phyloP scores from a whole-genome alignment of 2,329 filamentous ascomycete genomes.

The Exophiala sideris region DNA sequence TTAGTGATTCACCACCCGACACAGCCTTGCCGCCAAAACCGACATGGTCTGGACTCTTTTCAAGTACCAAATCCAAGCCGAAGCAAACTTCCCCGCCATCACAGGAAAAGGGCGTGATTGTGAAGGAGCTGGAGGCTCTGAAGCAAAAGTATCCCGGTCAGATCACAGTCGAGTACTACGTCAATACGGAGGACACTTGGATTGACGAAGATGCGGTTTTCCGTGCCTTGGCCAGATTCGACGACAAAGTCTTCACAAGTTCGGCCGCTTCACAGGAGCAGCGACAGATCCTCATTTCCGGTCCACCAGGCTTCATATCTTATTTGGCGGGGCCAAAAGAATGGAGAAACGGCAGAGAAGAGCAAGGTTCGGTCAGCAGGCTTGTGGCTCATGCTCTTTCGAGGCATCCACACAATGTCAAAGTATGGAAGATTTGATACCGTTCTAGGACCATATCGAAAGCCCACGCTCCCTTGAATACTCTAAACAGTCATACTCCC shows the following conservation, averaged over 20 bases:
- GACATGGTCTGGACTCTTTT: conserved; percentile 19
- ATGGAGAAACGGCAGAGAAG: conserved; percentile 25
- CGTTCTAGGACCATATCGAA: no score
- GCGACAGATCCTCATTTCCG: conserved; percentile 77
- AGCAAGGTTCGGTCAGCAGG: conserved; percentile 26
- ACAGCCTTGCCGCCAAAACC: conserved; percentile 22
- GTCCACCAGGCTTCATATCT: conserved; percentile 83
- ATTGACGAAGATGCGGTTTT: conserved; percentile 57
- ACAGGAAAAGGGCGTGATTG: conserved; percentile 42
- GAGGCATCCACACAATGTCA: conserved; percentile 19
- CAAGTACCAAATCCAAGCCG: conserved; percentile 6
- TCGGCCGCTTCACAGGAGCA: conserved; percentile 38
- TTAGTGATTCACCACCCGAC: conserved; percentile 44
- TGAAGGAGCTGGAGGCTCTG: conserved; percentile 61
- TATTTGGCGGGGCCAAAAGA: conserved; percentile 74
- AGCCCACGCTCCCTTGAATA: no score
- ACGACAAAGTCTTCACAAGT: conserved; percentile 24
- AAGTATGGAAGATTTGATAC: conserved; percentile 26
- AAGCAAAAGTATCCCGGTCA: conserved; percentile 55
- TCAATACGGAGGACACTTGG: conserved; percentile 73
- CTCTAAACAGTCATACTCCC: neutral
- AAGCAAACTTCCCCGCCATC: conserved; percentile 13
- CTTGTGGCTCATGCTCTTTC: conserved; percentile 22
- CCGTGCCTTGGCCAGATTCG: conserved; percentile 17
- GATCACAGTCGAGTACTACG: conserved; percentile 68